phyloP scores from a whole-genome alignment of 2,329 filamentous ascomycete species.

The Capronia americana region DNA sequence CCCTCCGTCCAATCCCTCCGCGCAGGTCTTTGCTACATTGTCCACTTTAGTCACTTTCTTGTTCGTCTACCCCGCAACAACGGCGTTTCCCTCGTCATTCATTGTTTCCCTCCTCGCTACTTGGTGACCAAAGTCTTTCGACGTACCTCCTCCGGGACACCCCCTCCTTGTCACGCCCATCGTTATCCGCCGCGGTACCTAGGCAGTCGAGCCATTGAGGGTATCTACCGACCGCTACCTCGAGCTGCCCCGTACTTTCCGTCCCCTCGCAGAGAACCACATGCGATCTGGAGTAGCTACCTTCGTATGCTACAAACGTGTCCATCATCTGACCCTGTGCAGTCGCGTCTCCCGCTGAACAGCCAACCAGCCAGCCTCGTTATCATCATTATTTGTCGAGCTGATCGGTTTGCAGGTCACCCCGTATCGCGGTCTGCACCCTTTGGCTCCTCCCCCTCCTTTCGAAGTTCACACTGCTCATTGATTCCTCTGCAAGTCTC shows the following conservation, averaged over 20 bases:
- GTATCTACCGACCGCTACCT: constrained; percentile 5
- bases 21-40: background rate
- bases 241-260: constrained; percentile 16
- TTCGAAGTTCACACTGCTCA: constrained; percentile 8
- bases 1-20: constrained; percentile 1
- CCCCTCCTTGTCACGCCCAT: constrained; percentile 8
- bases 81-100: constrained; percentile 12
- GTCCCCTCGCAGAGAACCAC: constrained; percentile 6
- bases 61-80: constrained; percentile 19
- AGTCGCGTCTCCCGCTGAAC: background rate
- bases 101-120: constrained; percentile 4
- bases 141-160: constrained; percentile 15
- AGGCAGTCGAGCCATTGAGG: constrained; percentile 9
- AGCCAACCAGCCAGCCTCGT: constrained; percentile 22
- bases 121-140: constrained; percentile 9
- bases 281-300: constrained; percentile 14
- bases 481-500: constrained; percentile 17
- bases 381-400: constrained; percentile 10
- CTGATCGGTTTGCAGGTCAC: constrained; percentile 13
- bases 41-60: constrained; percentile 14
- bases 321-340: constrained; percentile 25
- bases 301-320: background rate
- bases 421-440: constrained; percentile 16
- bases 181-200: constrained; percentile 8
- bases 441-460: constrained; percentile 7